phyloP scores from a whole-genome alignment of 306 rosid genomes.

The Inga oerstediana region DNA sequence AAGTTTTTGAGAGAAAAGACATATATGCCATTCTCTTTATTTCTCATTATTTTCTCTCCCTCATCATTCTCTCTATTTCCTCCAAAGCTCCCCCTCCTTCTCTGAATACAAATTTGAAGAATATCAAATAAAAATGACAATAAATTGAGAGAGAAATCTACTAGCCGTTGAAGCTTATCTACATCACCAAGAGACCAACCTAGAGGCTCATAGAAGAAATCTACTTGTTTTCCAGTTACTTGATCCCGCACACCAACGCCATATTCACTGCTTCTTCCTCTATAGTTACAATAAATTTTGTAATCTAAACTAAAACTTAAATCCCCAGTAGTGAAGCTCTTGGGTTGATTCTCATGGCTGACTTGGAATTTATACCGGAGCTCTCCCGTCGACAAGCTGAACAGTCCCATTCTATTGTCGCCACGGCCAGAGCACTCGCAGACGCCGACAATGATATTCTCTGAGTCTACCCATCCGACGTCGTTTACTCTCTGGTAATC shows the following conservation, averaged over 20 bases:
- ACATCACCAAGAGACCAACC: no score
- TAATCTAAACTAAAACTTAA: conserved; percentile 68
- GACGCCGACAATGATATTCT: conserved; percentile 66
- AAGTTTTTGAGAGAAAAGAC: no score
- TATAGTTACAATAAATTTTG: conserved; percentile 79
- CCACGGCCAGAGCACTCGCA: conserved; percentile 78
- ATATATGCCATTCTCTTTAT: no score
- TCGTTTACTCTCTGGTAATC: conserved; percentile 78
- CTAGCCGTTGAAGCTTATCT: no score
- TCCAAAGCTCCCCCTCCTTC: no score
- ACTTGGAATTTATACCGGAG: conserved; percentile 77
- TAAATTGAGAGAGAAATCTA: no score
- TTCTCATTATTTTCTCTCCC: no score
- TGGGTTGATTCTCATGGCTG: conserved; percentile 66
- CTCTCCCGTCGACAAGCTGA: conserved; percentile 59
- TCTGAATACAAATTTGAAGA: no score
- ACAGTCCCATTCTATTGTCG: conserved; percentile 87
- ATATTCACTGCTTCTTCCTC: conserved; percentile 86
- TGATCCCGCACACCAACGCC: conserved; percentile 97
- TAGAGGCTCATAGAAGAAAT: no score
- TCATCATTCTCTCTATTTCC: no score
- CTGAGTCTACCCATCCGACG: conserved; percentile 80
- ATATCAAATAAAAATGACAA: no score
- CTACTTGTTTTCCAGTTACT: no score
- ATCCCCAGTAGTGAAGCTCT: conserved; percentile 92